Conservation (phyloP, 768 basidiomycete species). For the Porphyrellus cyaneotinctus region DNA sequence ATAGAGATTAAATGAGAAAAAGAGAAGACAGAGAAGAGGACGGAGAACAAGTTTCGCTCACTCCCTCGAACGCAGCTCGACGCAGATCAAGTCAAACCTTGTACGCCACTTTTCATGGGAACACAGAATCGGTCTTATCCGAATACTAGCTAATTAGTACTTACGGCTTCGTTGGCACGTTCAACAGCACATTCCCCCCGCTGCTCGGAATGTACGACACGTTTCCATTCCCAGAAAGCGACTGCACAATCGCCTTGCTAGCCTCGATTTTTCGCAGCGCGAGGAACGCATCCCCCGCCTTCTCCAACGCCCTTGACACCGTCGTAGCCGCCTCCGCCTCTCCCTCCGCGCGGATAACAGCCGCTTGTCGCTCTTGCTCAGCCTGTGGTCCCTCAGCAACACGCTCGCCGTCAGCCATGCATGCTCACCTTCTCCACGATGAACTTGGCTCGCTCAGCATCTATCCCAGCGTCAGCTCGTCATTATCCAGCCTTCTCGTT, state of each 20-base stretch:
- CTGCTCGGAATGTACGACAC: slow-evolving; percentile 87
- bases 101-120: slow-evolving; percentile 26
- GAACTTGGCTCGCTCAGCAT: slow-evolving; percentile 98
- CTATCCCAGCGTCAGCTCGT: slow-evolving; percentile 39
- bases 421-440: slow-evolving; percentile 89
- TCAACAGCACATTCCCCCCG: slow-evolving; percentile 76
- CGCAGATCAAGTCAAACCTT: slow-evolving; percentile 20
- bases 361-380: slow-evolving; percentile 98
- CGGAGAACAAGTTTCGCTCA: slow-evolving; percentile 14
- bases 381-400: slow-evolving; percentile 53
- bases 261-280: slow-evolving; percentile 96
- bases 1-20: slow-evolving; percentile 31
- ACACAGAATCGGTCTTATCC: slow-evolving; percentile 24
- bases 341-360: slow-evolving; percentile 96
- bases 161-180: slow-evolving; percentile 56
- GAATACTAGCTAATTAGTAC: background rate
- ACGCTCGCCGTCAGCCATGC: background rate
- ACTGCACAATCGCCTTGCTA: slow-evolving; percentile 92
- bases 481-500: background rate
- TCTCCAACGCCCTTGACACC: slow-evolving; percentile 85
- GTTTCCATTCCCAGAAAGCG: slow-evolving; percentile 72
- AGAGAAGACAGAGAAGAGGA: slow-evolving; percentile 24
- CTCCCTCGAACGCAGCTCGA: slow-evolving; percentile 22
- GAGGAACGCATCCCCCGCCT: slow-evolving; percentile 95
- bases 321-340: slow-evolving; percentile 96